Conservation (phyloP, 2,329 filamentous ascomycete species). For the Pseudogymnoascus sp. region DNA sequence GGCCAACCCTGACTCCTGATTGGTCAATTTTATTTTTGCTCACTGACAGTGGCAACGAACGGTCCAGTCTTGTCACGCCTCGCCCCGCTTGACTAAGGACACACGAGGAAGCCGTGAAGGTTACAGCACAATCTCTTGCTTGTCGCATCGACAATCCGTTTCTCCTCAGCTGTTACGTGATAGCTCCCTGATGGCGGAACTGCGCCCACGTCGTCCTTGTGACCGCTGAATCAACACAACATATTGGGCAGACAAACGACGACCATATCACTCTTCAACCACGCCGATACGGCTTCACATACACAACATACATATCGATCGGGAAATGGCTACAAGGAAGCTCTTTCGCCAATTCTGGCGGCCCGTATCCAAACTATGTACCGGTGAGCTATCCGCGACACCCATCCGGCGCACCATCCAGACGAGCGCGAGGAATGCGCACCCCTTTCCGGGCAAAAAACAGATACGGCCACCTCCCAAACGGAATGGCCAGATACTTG, state of each 20-base stretch:
- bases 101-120: constrained; percentile 1
- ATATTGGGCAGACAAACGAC: neutral
- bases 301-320: neutral
- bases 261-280: neutral
- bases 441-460: neutral
- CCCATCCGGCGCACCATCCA: neutral
- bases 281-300: neutral
- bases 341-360: neutral
- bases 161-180: neutral
- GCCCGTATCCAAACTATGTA: neutral
- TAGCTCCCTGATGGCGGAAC: neutral
- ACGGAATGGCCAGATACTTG: neutral
- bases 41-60: neutral
- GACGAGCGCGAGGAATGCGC: neutral
- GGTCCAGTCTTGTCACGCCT: constrained; percentile 1
- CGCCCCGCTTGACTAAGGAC: neutral
- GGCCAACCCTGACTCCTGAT: neutral
- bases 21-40: neutral
- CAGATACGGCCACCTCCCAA: neutral
- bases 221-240: neutral
- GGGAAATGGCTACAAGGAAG: neutral
- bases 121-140: neutral
- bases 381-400: neutral
- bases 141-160: neutral
- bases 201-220: neutral